phyloP scores from a whole-genome alignment of 306 rosid species.

The Begonia loranthoides region DNA sequence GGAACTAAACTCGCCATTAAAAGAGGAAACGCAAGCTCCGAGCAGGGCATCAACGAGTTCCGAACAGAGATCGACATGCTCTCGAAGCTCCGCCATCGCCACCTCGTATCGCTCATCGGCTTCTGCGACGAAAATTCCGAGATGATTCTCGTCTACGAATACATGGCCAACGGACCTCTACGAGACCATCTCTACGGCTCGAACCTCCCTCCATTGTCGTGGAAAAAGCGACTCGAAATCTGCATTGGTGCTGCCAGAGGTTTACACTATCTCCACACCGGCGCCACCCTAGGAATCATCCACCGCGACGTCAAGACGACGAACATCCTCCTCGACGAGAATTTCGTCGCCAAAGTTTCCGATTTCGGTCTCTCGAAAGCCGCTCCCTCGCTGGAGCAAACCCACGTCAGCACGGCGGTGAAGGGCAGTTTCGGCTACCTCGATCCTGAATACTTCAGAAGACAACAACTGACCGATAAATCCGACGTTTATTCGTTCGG shows the following conservation, averaged over 20 bases:
- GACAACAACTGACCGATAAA: slow-evolving; percentile 65
- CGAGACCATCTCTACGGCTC: slow-evolving; percentile 63
- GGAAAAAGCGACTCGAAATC: slow-evolving; percentile 73
- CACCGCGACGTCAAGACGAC: slow-evolving; percentile 89
- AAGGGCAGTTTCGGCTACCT: slow-evolving; percentile 92
- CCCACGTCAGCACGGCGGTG: slow-evolving; percentile 81
- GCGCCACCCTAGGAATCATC: slow-evolving; percentile 59
- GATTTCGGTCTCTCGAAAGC: slow-evolving; percentile 80
- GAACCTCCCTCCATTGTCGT: slow-evolving; percentile 36
- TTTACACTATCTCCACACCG: slow-evolving; percentile 80
- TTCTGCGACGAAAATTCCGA: slow-evolving; percentile 66
- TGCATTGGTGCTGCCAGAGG: slow-evolving; percentile 89
- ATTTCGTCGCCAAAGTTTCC: slow-evolving; percentile 57
- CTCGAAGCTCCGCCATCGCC: slow-evolving; percentile 74
- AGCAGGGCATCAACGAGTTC: slow-evolving; percentile 78
- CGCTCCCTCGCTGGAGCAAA: slow-evolving; percentile 38
- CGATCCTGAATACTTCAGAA: slow-evolving; percentile 71
- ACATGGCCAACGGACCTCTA: slow-evolving; percentile 76
- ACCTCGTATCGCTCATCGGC: slow-evolving; percentile 73
- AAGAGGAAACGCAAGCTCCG: slow-evolving; percentile 52
- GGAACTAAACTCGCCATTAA: slow-evolving; percentile 64
- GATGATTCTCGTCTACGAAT: slow-evolving; percentile 81
- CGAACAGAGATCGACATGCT: slow-evolving; percentile 67
- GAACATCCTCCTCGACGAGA: slow-evolving; percentile 69
- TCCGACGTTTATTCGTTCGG: slow-evolving; percentile 85